Evolutionary conservation across 176 grass and related monocot species (phyloP).

Genomic region (Leersia perrieri): DNA sequence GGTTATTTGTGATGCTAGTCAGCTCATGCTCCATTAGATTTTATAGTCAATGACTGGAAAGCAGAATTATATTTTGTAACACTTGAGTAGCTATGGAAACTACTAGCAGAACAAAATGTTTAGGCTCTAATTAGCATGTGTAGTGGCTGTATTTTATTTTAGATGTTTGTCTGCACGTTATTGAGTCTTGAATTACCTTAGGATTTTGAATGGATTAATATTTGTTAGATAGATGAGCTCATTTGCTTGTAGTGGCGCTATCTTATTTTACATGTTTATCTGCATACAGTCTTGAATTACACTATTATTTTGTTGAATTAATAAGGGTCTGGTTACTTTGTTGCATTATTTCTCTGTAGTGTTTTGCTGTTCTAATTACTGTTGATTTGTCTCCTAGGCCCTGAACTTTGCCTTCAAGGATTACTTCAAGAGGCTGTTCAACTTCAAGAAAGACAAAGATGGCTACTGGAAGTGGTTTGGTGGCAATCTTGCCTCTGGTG

Average conservation of each 20-base stretch:
- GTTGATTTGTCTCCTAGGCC: conserved; percentile 36
- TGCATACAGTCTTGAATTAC: no score
- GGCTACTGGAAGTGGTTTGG: conserved; percentile 96
- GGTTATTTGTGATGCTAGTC: neutral
- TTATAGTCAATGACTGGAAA: neutral
- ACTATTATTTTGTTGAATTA: no score
- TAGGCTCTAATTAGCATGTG: neutral
- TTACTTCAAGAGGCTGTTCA: conserved; percentile 97
- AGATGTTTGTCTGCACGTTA: neutral
- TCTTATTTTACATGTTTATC: no score
- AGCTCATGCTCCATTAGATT: neutral
- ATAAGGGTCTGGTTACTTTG: no score
- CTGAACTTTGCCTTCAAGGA: conserved; percentile 99
- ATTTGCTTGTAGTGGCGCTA: no score
- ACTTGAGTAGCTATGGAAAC: no score
- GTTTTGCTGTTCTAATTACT: neutral
- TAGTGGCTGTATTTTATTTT: neutral
- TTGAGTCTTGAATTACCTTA: neutral
- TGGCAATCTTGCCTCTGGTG: conserved; percentile 94
- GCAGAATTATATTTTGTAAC: neutral
- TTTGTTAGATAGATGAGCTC: neutral
- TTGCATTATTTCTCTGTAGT: neutral
- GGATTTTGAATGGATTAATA: neutral
- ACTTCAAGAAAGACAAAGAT: conserved; percentile 92
- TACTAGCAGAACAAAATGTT: neutral